Evolutionary conservation across 2,329 filamentous ascomycete species (phyloP).

Genomic region (Calonectria naviculata): DNA sequence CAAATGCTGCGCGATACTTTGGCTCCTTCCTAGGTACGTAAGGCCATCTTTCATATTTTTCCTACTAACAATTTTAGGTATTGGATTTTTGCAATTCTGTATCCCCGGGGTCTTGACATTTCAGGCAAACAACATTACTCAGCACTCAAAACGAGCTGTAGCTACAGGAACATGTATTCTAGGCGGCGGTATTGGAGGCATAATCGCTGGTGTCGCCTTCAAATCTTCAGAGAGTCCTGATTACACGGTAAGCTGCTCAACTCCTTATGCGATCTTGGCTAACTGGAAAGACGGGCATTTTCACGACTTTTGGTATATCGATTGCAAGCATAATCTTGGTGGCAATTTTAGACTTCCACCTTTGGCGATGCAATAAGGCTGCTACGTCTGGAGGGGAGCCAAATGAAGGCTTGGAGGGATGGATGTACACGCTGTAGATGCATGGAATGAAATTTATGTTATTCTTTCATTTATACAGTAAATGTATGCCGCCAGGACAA

Average conservation of each 20-base stretch:
- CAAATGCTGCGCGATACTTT: not conserved
- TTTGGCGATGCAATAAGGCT: not conserved
- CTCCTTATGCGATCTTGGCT: not conserved
- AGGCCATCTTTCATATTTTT: not conserved
- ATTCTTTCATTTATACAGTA: too few species aligned
- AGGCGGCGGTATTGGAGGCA: constrained; percentile 36
- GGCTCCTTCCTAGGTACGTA: not conserved
- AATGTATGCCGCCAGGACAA: too few species aligned
- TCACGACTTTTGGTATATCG: not conserved
- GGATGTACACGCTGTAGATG: not conserved
- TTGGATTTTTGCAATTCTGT: not conserved
- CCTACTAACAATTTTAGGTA: constrained; percentile 16
- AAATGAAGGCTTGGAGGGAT: not conserved
- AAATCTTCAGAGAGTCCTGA: not conserved
- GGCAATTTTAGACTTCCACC: not conserved
- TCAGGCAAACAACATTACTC: constrained; percentile 37
- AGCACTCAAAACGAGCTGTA: constrained; percentile 39
- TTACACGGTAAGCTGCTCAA: not conserved
- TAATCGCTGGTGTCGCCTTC: constrained; percentile 5
- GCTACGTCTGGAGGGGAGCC: not conserved
- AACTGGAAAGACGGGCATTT: not conserved
- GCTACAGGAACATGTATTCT: constrained; percentile 33
- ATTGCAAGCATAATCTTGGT: not conserved
- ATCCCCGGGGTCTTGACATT: not conserved
- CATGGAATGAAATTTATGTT: too few species aligned